A percentile compares a stretch with the other conserved stretches of the same genome.
These are phyloP conservation scores for Penicillium sp. DNA, from an alignment of 2,329 filamentous ascomycete species.

Conservation along the genomic window DNA sequence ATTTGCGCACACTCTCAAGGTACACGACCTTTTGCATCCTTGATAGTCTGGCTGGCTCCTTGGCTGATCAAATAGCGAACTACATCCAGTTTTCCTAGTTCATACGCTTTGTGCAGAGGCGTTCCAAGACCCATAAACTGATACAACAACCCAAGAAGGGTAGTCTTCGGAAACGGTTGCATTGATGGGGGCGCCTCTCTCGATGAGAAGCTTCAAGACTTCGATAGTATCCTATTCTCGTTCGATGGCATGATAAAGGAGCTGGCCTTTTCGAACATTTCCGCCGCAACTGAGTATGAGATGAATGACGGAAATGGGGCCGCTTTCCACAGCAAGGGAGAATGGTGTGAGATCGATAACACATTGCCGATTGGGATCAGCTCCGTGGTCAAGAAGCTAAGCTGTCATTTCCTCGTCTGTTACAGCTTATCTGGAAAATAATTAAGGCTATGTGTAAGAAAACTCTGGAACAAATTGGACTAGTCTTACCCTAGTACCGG, in stretches of 20 bases:
- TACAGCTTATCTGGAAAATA: not conserved
- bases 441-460: slow-evolving; percentile 16
- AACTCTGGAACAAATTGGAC: not conserved
- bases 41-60: slow-evolving; percentile 20
- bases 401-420: slow-evolving; percentile 21
- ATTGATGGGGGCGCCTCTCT: not conserved
- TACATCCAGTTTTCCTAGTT: slow-evolving; percentile 20
- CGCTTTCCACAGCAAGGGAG: slow-evolving; percentile 23
- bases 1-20: slow-evolving; percentile 20
- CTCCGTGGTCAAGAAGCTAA: slow-evolving; percentile 30
- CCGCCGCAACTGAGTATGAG: slow-evolving; percentile 21
- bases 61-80: slow-evolving; percentile 20
- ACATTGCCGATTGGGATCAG: slow-evolving; percentile 28
- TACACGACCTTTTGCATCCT: slow-evolving; percentile 21
- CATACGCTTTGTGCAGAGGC: slow-evolving; percentile 24
- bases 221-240: slow-evolving; percentile 15
- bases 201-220: slow-evolving; percentile 20
- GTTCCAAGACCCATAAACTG: slow-evolving; percentile 23
- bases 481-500: slow-evolving; percentile 23
- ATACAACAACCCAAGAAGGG: slow-evolving; percentile 9
- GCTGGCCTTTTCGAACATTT: slow-evolving; percentile 23
- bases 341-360: slow-evolving; percentile 26
- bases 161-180: not conserved
- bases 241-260: slow-evolving; percentile 23
- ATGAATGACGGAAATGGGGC: slow-evolving; percentile 19